Percentiles rank a stretch among this genome's conserved stretches.
phyloP scores from a whole-genome alignment of 805 yeast species.

The Wickerhamiella kurtzmanii region DNA sequence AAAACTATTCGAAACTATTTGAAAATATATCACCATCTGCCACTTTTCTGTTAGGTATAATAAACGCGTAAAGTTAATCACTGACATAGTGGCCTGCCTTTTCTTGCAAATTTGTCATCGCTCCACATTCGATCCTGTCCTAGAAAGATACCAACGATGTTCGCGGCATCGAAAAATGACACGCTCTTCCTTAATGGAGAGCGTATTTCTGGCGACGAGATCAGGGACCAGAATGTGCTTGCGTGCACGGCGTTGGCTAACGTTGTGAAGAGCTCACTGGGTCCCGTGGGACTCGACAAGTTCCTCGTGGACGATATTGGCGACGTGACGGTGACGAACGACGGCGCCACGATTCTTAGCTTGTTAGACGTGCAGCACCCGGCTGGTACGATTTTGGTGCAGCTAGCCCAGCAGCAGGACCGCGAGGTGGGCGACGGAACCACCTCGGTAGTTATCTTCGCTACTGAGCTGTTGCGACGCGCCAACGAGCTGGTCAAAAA shows the following conservation, averaged over 20 bases:
- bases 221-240: conserved; percentile 82
- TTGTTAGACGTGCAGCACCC: conserved; percentile 96
- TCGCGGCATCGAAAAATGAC: conserved; percentile 30
- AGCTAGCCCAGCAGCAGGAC: conserved; percentile 96
- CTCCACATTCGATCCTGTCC: background rate
- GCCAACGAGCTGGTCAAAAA: conserved; percentile 90
- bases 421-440: conserved; percentile 98
- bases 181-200: conserved; percentile 93
- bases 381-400: conserved; percentile 93
- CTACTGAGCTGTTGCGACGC: conserved; percentile 78
- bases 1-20: background rate
- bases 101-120: background rate
- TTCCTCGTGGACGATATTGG: conserved; percentile 99
- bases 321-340: conserved; percentile 96
- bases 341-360: conserved; percentile 91
- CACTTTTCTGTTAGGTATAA: no score
- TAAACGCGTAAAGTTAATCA: no score
- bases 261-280: conserved; percentile 80
- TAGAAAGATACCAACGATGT: conserved; percentile 6
- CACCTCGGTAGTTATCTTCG: conserved; percentile 92
- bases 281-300: conserved; percentile 97
- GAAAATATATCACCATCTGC: no score
- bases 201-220: conserved; percentile 88
- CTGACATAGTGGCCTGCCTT: no score
- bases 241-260: conserved; percentile 84